Percentiles rank a stretch among this genome's conserved stretches.
Evolutionary conservation across 208 protist species (phyloP).

Genomic region (Perkinsela sp.): DNA sequence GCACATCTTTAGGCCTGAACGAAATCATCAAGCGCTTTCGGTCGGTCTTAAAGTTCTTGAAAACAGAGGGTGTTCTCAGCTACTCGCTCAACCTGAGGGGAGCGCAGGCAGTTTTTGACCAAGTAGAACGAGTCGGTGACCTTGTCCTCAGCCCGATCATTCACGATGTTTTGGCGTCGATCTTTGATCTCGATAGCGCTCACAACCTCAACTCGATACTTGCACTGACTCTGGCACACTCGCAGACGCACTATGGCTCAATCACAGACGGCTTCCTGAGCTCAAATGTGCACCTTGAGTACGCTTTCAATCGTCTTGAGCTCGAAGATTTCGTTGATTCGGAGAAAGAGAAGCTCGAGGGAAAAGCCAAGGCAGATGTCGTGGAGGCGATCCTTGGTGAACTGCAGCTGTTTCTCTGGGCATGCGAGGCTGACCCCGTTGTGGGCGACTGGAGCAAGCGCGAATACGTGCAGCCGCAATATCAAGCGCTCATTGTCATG

Average conservation of each 20-base stretch:
- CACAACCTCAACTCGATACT: background rate
- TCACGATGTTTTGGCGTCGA: background rate
- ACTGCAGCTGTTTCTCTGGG: background rate
- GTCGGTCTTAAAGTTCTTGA: background rate
- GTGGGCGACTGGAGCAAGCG: background rate
- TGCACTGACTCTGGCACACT: background rate
- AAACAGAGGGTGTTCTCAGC: background rate
- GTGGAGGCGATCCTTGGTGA: background rate
- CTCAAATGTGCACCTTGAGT: background rate
- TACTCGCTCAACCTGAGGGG: background rate
- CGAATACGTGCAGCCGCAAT: background rate
- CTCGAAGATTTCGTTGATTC: background rate
- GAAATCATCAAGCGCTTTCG: background rate
- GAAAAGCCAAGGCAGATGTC: background rate
- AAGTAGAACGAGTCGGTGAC: background rate
- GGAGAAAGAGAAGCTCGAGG: background rate
- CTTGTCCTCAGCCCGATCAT: background rate
- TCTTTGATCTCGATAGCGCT: background rate
- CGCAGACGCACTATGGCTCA: background rate
- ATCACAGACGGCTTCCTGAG: background rate
- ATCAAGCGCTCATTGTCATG: background rate
- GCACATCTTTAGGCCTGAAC: background rate
- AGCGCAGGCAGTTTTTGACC: background rate
- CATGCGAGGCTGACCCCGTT: background rate
- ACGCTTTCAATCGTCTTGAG: background rate